A percentile compares a stretch with the other conserved stretches of the same genome.
phyloP scores from a whole-genome alignment of 176 grass and related monocot genomes.

The Carex parvula region DNA sequence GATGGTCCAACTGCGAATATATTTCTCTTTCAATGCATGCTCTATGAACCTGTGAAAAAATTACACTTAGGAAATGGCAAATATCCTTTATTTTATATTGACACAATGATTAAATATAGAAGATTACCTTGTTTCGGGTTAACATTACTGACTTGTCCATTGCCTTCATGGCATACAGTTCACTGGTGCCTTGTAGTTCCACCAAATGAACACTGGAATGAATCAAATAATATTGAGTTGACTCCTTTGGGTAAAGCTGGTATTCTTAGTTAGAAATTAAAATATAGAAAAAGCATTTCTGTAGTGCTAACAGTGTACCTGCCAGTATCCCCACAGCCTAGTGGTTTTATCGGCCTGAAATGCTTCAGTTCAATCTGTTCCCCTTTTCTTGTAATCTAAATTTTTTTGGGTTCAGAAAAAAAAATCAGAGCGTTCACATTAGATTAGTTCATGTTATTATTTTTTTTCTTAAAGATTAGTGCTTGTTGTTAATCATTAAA shows the following conservation, averaged over 20 bases:
- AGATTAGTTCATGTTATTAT: not conserved
- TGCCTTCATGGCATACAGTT: conserved; percentile 98
- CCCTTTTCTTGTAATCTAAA: conserved; percentile 51
- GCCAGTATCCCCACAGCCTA: conserved; percentile 94
- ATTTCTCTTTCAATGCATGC: conserved; percentile 92
- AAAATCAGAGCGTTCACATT: not conserved
- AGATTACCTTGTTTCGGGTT: conserved; percentile 90
- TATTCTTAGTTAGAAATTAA: conserved; percentile 19
- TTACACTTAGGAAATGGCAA: conserved; percentile 13
- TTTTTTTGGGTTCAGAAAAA: not conserved
- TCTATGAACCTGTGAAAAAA: conserved; percentile 69
- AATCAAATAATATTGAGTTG: conserved; percentile 5
- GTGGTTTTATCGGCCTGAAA: conserved; percentile 80
- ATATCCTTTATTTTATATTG: not conserved
- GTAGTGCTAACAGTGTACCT: conserved; percentile 42
- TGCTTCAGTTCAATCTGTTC: conserved; percentile 84
- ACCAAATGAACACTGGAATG: conserved; percentile 84
- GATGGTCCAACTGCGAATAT: conserved; percentile 94
- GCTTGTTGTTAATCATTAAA: not conserved
- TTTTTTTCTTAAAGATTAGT: no score
- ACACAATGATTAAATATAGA: conserved; percentile 7
- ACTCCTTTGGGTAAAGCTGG: not conserved
- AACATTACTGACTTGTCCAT: conserved; percentile 99
- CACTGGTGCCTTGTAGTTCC: conserved; percentile 82
- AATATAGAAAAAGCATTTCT: not conserved